Conservation (phyloP, 371 early-diverging fungal species). For the Paraphysoderma sedebokerense region DNA sequence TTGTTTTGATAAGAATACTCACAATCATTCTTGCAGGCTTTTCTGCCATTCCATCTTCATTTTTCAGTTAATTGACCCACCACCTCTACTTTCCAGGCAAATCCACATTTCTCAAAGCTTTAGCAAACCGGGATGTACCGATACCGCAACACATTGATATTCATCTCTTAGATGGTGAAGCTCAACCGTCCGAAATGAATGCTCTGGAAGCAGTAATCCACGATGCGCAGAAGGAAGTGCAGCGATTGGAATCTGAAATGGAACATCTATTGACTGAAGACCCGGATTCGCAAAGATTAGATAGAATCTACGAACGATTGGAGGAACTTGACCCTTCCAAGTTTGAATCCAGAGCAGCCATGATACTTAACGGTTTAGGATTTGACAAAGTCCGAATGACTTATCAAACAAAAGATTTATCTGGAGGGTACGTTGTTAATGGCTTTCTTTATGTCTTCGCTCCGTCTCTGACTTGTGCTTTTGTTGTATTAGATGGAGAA, state of each 20-base stretch:
- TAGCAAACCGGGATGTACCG: constrained; percentile 86
- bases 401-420: constrained; percentile 82
- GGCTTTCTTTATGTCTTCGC: too few relatives aligned
- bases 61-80: neutral
- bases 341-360: constrained; percentile 85
- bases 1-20: too few relatives aligned
- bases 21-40: too few relatives aligned
- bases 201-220: constrained; percentile 82
- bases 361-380: constrained; percentile 85
- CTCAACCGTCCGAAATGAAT: constrained; percentile 76
- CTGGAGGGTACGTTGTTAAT: too few relatives aligned
- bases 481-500: constrained; percentile 99
- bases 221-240: constrained; percentile 62
- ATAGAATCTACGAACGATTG: constrained; percentile 89
- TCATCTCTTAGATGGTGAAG: constrained; percentile 88
- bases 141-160: constrained; percentile 84
- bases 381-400: constrained; percentile 72
- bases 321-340: constrained; percentile 79
- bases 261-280: constrained; percentile 73
- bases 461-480: too few relatives aligned
- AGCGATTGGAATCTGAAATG: constrained; percentile 74
- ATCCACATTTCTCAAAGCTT: constrained; percentile 85
- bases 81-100: constrained; percentile 28
- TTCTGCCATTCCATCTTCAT: neutral
- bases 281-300: constrained; percentile 74